These are phyloP conservation scores for Alternaria hordeiaustralica DNA, from an alignment of 2,329 filamentous ascomycete species.

Conservation along the genomic window DNA sequence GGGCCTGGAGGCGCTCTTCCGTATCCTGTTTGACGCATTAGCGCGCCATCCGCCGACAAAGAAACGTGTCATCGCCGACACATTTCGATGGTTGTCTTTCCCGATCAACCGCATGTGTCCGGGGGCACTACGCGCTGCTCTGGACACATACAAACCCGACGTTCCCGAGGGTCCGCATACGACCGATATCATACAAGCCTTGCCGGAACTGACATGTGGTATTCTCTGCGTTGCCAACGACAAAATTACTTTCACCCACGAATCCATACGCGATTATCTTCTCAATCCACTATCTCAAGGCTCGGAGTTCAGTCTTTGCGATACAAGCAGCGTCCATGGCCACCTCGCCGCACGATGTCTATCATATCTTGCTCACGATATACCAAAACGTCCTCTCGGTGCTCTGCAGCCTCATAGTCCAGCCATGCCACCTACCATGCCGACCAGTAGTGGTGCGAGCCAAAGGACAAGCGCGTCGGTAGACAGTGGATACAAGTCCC, in stretches of 20 bases:
- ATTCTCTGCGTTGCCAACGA: constrained; percentile 28
- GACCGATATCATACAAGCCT: constrained; percentile 17
- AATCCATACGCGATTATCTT: constrained; percentile 35
- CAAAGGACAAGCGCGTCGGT: constrained; percentile 32
- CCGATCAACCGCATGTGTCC: constrained; percentile 30
- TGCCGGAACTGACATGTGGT: constrained; percentile 35
- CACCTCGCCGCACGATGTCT: constrained; percentile 39
- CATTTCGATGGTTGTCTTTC: constrained; percentile 36
- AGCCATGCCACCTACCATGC: constrained; percentile 6
- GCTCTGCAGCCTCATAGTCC: constrained; percentile 18
- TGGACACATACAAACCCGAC: constrained; percentile 17
- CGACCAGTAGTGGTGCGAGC: constrained; percentile 29
- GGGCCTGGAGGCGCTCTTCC: constrained; percentile 31
- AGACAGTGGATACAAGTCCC: constrained; percentile 43
- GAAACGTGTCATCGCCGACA: constrained; percentile 28
- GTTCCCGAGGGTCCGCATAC: neutral
- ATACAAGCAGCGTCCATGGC: constrained; percentile 33
- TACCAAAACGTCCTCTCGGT: constrained; percentile 35
- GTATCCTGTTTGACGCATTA: constrained; percentile 27
- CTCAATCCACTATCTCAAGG: constrained; percentile 21
- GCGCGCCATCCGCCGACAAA: constrained; percentile 21
- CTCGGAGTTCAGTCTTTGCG: constrained; percentile 32
- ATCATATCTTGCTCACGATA: constrained; percentile 34
- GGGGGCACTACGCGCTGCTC: constrained; percentile 27
- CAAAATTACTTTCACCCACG: constrained; percentile 30